Evolutionary conservation across 2,329 filamentous ascomycete species (phyloP), one percentile per base, ranked within the genome.

Genomic region (Ophiostoma triangulosporum): DNA sequence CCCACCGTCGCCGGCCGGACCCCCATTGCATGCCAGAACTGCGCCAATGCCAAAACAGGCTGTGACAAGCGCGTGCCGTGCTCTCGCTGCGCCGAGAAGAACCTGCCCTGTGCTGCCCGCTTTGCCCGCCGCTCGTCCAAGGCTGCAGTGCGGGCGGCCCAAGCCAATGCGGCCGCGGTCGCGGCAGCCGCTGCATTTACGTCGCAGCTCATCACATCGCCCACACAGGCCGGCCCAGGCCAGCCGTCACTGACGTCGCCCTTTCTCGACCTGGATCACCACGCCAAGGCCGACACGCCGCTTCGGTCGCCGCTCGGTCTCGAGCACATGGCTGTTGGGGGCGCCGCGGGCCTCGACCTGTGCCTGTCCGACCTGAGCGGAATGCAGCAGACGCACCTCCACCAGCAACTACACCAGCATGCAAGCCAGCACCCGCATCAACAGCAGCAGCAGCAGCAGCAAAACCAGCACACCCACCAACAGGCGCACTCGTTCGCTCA

Each of bases 71-170:
- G 66, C 52, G 68, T 72, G 1, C 73, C 73, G 0, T 76, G 73
- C 57, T 66, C 69, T n/a, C 66, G 72, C 53, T 76, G 73, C 54
- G 62, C 66, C 6, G 71, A 75, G 45, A 76, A 75, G 62, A 70
- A 69, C 54, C 61, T 76, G n/a, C 61, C 66, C 1, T 72, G 75
- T 58, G 69, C 69, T 4, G 70, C 72, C 2, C 67, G 75, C 14
- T 77, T 72, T 61, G 74, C 75, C 1, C 67, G 75, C 24, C 66
- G 75, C 31, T 73, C 74, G 2, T 72, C 71, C 27, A 77, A 77
- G 60, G 69, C 68, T 3, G 71, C 70, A 1, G 60, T 69, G 12
- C 66, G 73, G 17, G 69, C 68, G 2, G 69, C 71, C 4, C 71
- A 73, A 53, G 68, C 67, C 32, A 67, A 53, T 35, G 64, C 64